Evolutionary conservation across 805 yeast species (phyloP).

Genomic region (Ogataea trehalophila): DNA sequence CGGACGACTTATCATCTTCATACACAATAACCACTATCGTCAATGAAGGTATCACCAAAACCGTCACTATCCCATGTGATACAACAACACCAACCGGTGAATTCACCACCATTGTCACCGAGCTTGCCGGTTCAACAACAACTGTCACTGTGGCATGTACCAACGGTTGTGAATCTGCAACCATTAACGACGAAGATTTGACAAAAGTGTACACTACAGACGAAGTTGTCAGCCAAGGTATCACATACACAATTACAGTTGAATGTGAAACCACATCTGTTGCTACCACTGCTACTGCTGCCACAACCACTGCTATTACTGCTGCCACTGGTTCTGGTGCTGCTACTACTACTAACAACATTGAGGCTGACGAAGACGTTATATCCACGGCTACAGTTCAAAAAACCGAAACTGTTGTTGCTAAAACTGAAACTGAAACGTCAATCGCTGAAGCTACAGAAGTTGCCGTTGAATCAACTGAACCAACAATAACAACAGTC

Average conservation of each 20-base stretch:
- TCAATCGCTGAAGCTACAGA: neutral
- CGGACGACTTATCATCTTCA: neutral
- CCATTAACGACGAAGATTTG: neutral
- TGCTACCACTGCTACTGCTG: neutral
- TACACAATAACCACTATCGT: conserved; percentile 6
- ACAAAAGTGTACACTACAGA: neutral
- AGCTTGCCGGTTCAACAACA: neutral
- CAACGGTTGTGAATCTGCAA: neutral
- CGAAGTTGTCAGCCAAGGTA: neutral
- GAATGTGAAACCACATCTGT: neutral
- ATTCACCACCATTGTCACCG: neutral
- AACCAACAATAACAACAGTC: no score
- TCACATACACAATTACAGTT: neutral
- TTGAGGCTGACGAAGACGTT: neutral
- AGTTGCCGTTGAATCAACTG: neutral
- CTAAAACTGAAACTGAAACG: neutral
- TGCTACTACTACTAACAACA: no score
- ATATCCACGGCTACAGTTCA: neutral
- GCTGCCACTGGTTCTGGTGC: neutral
- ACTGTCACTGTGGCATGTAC: neutral
- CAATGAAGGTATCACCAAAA: conserved; percentile 7
- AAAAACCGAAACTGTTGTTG: neutral
- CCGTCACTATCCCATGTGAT: conserved; percentile 5
- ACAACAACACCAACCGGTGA: neutral
- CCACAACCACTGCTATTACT: neutral